Percentiles rank a stretch among this genome's conserved stretches.
Evolutionary conservation across 1,284 basidiomycete species (phyloP).

Genomic region (Porodaedalea pini): DNA sequence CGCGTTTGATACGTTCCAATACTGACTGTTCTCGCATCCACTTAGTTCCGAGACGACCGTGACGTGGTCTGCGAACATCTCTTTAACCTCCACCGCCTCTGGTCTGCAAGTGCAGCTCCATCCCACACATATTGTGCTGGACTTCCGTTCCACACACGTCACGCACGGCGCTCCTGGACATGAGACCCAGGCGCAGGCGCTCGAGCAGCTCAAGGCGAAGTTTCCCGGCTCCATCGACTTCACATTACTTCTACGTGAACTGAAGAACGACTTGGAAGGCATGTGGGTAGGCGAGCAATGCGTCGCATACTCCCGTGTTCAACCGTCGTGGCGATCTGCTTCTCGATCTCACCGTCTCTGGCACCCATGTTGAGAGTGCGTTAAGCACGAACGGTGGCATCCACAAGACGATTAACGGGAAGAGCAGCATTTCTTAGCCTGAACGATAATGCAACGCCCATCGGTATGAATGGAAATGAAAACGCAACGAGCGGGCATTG

Average conservation of each 20-base stretch:
- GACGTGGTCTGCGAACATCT: slow-evolving; percentile 14
- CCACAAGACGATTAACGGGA: not conserved
- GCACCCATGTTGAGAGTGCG: not conserved
- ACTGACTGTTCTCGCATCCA: not conserved
- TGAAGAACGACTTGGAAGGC: slow-evolving; percentile 30
- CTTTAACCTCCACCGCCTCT: slow-evolving; percentile 1
- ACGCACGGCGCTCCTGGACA: slow-evolving; percentile 16
- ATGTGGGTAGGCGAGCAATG: slow-evolving; percentile 30
- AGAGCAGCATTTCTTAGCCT: not conserved
- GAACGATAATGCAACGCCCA: not conserved
- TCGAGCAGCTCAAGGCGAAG: slow-evolving; percentile 23
- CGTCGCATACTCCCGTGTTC: slow-evolving; percentile 33
- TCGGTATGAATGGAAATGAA: slow-evolving; percentile 7
- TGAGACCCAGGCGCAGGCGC: slow-evolving; percentile 23
- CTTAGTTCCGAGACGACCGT: slow-evolving; percentile 9
- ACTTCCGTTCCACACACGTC: slow-evolving; percentile 3
- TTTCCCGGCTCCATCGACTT: slow-evolving; percentile 28
- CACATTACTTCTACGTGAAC: slow-evolving; percentile 25
- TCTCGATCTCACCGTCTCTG: slow-evolving; percentile 28
- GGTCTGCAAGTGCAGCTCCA: slow-evolving; percentile 12
- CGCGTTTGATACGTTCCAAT: not conserved
- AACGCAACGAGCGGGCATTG: slow-evolving; percentile 4
- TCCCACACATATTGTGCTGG: not conserved
- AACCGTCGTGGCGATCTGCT: slow-evolving; percentile 32
- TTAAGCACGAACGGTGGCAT: not conserved